Evolutionary conservation across 1,284 basidiomycete genomes (phyloP).

Genomic region (Puccinia hordei): DNA sequence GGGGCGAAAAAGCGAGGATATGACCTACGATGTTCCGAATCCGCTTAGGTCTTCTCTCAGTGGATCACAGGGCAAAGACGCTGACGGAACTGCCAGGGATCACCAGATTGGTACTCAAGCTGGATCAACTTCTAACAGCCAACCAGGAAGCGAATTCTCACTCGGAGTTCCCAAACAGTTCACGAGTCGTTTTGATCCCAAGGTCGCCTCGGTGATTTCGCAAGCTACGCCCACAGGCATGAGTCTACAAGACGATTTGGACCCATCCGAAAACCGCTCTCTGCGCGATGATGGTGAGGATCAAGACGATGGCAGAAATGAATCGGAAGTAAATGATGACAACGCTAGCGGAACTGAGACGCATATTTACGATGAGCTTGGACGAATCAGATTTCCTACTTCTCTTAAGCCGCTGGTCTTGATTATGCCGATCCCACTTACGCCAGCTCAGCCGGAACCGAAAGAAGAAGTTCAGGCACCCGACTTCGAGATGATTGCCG

Average conservation of each 20-base stretch:
- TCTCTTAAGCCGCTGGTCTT: constrained; percentile 43
- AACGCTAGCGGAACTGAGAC: constrained; percentile 11
- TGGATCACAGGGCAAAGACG: not conserved
- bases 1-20: constrained; percentile 32
- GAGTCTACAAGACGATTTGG: constrained; percentile 18
- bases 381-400: constrained; percentile 45
- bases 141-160: constrained; percentile 25
- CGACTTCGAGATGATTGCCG: not conserved
- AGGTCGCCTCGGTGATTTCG: constrained; percentile 35
- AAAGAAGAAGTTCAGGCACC: constrained; percentile 21
- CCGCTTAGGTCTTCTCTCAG: not conserved
- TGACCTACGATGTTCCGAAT: constrained; percentile 30
- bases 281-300: constrained; percentile 1
- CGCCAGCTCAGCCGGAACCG: constrained; percentile 33
- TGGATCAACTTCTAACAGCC: constrained; percentile 7
- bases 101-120: not conserved
- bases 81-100: constrained; percentile 10
- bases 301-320: constrained; percentile 5
- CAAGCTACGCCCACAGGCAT: not conserved
- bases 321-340: not conserved
- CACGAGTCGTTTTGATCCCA: constrained; percentile 49
- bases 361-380: constrained; percentile 43
- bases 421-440: constrained; percentile 46
- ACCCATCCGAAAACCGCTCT: constrained; percentile 4
- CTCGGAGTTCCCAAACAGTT: constrained; percentile 32